phyloP scores from a whole-genome alignment of 2,329 filamentous ascomycete species.

The Fragosphaeria purpurea region DNA sequence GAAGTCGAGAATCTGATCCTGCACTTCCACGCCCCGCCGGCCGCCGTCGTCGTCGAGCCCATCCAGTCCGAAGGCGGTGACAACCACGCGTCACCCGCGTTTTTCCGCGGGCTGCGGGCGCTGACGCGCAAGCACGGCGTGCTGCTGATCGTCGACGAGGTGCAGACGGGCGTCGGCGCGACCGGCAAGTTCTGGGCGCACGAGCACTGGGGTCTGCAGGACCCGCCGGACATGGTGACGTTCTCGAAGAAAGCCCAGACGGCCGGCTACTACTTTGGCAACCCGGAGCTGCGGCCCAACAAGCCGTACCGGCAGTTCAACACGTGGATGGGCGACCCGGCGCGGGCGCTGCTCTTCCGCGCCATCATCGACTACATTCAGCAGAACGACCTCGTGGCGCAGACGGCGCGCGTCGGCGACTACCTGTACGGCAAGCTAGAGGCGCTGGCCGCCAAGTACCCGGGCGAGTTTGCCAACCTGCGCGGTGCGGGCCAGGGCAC shows the following conservation, averaged over 20 bases:
- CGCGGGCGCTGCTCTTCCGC: conserved; percentile 74
- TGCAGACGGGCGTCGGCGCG: conserved; percentile 85
- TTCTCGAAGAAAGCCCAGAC: conserved; percentile 95
- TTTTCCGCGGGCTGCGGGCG: conserved; percentile 76
- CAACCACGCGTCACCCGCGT: conserved; percentile 80
- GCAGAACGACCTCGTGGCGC: conserved; percentile 62
- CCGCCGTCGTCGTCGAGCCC: conserved; percentile 77
- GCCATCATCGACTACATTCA: conserved; percentile 75
- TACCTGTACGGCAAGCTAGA: conserved; percentile 68
- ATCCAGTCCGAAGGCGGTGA: conserved; percentile 91
- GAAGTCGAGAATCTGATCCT: conserved; percentile 76
- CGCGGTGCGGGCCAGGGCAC: conserved; percentile 82
- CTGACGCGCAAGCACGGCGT: conserved; percentile 69
- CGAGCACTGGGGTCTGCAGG: conserved; percentile 77
- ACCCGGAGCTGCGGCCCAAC: conserved; percentile 72
- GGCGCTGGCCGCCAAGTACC: conserved; percentile 58
- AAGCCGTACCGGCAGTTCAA: conserved; percentile 96
- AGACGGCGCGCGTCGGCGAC: conserved; percentile 68
- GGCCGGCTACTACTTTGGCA: conserved; percentile 83
- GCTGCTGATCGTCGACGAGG: conserved; percentile 85
- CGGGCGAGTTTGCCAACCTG: conserved; percentile 69
- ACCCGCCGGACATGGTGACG: conserved; percentile 85
- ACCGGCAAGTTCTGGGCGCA: conserved; percentile 96
- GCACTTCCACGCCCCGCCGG: conserved; percentile 68
- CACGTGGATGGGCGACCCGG: conserved; percentile 94